phyloP scores from a whole-genome alignment of 1,284 basidiomycete genomes.

The Microbotryum saponariae region DNA sequence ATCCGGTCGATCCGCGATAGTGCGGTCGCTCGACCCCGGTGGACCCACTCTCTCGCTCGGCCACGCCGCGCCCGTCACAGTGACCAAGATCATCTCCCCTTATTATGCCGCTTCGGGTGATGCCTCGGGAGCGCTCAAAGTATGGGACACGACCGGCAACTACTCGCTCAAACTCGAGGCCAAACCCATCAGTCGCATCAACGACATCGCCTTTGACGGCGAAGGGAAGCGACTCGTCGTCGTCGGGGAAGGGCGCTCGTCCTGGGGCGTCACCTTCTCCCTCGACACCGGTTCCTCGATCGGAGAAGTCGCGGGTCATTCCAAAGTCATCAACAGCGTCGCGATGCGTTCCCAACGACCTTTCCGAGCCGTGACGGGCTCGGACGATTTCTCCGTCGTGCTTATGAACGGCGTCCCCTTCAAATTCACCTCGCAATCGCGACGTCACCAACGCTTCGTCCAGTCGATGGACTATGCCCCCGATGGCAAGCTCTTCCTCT shows the following conservation, averaged over 20 bases:
- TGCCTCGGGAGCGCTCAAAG: constrained; percentile 51
- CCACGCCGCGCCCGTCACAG: constrained; percentile 13
- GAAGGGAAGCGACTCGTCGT: constrained; percentile 93
- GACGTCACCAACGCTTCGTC: constrained; percentile 86
- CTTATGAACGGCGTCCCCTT: constrained; percentile 73
- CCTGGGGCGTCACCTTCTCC: constrained; percentile 78
- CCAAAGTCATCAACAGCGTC: constrained; percentile 87
- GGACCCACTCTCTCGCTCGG: constrained; percentile 6
- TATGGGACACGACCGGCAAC: constrained; percentile 89
- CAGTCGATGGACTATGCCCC: constrained; percentile 63
- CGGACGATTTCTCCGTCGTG: constrained; percentile 73
- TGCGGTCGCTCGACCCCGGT: constrained; percentile 13
- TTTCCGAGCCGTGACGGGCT: constrained; percentile 66
- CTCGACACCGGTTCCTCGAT: constrained; percentile 66
- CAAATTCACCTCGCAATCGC: constrained; percentile 73
- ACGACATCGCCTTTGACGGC: constrained; percentile 92
- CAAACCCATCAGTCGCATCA: constrained; percentile 70
- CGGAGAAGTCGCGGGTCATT: constrained; percentile 90
- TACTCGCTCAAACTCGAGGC: constrained; percentile 80
- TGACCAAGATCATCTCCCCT: constrained; percentile 15
- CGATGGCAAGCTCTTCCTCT: constrained; percentile 73
- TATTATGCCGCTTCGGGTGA: constrained; percentile 65
- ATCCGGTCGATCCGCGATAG: constrained; percentile 16
- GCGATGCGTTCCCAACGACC: constrained; percentile 84
- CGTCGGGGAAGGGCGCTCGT: constrained; percentile 75